These are phyloP conservation scores for Syncephalastrum monosporum DNA, from an alignment of 371 early-diverging fungal genomes.

Conservation along the genomic window DNA sequence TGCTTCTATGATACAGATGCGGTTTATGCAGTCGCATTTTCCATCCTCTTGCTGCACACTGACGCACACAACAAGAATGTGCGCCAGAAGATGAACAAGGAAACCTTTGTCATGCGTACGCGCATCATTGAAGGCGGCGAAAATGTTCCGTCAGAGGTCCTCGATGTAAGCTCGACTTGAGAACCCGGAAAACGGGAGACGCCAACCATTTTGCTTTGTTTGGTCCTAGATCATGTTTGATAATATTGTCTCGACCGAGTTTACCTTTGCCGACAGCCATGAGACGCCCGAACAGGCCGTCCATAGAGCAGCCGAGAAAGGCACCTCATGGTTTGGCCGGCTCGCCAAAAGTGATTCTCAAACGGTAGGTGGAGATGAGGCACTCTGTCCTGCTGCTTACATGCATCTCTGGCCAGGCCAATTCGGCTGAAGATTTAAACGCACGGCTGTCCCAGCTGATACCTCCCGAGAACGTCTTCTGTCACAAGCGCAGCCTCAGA, in stretches of 20 bases:
- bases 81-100: constrained; percentile 81
- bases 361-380: not conserved
- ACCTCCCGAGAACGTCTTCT: constrained; percentile 40
- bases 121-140: constrained; percentile 65
- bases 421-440: constrained; percentile 26
- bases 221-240: constrained; percentile 69
- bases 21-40: constrained; percentile 82
- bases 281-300: constrained; percentile 21
- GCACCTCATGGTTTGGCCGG: constrained; percentile 39
- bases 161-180: constrained; percentile 54
- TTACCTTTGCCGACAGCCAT: constrained; percentile 54
- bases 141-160: constrained; percentile 66
- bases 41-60: constrained; percentile 87
- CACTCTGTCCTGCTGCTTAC: not conserved
- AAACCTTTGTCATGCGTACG: constrained; percentile 77
- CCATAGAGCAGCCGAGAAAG: constrained; percentile 12
- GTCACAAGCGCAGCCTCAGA: constrained; percentile 30
- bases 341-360: constrained; percentile 20
- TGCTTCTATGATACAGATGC: constrained; percentile 44
- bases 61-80: constrained; percentile 91
- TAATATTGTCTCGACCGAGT: constrained; percentile 60
- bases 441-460: constrained; percentile 37
- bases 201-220: not conserved
- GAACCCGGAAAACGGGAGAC: not conserved
- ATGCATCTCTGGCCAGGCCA: constrained; percentile 5